Base-by-base conservation (phyloP, 306 rosid genomes). In the Begonia fuchsioides region DNA sequence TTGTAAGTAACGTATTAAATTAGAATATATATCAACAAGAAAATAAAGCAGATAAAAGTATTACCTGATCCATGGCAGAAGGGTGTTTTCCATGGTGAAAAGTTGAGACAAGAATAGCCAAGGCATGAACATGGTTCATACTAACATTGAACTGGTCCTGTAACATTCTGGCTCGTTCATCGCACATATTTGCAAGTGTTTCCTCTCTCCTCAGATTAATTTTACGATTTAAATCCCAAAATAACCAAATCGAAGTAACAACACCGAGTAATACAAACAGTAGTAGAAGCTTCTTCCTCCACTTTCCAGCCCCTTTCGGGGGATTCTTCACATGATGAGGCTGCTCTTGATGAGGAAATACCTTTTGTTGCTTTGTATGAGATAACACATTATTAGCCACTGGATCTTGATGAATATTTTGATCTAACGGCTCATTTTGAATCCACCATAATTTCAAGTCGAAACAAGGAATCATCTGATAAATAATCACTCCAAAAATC, bases 101-200 rank as follows among this genome's bases (percentile, higher is more conserved):
- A 15, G 94, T 90, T 54, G 97, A 90, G 12, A 90, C 93, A 12
- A 90, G 97, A 68, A 81, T 67, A 59, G 97, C 97, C 50, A 90
- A 59, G 50, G 97, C 94, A 38, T 90, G 95, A 62, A 84, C 97
- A 61, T 90, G 98, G 57, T 85, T 90, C 83, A 79, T 57, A 77
- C 98, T 90, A 59, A 90, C 94, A 15, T 90, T 90, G 57, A 90
- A 90, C 56, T 90, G 98, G 64, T 90, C 98, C 66, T 90, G 95
- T 68, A 90, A 66, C 98, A 90, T 84, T 45, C 95, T 73, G 44
- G 98, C 95, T 50, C 97, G 81, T 69, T 90, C 97, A 47, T 90
- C 97, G 55, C 97, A 90, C 97, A 90, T 88, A 66, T 67, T 90
- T 56, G 87, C 15, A 41, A 90, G 97, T 65, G 85, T 79, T 65